phyloP scores from a whole-genome alignment of 2,329 filamentous ascomycete genomes.

The Chaetoscypha palmicola region DNA sequence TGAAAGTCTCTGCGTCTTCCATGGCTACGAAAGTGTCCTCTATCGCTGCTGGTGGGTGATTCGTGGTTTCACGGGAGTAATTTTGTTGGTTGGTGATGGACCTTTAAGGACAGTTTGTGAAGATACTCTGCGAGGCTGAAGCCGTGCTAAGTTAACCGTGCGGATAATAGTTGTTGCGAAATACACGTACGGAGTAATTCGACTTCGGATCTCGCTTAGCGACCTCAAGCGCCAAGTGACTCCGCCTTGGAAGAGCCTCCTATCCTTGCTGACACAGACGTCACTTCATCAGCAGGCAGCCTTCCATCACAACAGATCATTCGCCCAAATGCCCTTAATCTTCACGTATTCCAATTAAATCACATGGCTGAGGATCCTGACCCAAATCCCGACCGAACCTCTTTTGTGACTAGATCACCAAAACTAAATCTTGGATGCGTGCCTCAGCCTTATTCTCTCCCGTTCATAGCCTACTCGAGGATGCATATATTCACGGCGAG shows the following conservation, averaged over 20 bases:
- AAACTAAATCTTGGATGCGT: background rate
- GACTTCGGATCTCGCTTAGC: background rate
- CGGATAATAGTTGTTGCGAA: background rate
- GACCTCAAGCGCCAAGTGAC: background rate
- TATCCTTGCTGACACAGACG: background rate
- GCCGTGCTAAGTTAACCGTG: background rate
- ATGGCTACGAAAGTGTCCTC: too few relatives aligned
- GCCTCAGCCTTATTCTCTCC: background rate
- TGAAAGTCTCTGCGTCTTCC: constrained; percentile 67
- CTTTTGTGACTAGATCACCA: background rate
- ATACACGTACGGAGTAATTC: background rate
- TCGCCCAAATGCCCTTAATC: background rate
- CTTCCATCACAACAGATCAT: background rate
- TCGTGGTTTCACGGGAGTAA: background rate
- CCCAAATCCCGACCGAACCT: constrained; percentile 1
- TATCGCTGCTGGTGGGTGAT: too few relatives aligned
- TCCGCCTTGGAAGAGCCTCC: background rate
- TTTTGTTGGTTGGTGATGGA: background rate
- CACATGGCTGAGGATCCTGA: constrained; percentile 1
- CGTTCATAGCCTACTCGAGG: background rate
- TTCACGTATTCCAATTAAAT: background rate
- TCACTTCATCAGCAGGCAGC: constrained; percentile 2
- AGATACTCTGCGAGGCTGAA: constrained; percentile 2
- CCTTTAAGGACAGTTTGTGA: constrained; percentile 6
- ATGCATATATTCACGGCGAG: background rate